These are phyloP conservation scores for Xylariaceae sp. DNA, from an alignment of 2,329 filamentous ascomycete species.

Conservation along the genomic window DNA sequence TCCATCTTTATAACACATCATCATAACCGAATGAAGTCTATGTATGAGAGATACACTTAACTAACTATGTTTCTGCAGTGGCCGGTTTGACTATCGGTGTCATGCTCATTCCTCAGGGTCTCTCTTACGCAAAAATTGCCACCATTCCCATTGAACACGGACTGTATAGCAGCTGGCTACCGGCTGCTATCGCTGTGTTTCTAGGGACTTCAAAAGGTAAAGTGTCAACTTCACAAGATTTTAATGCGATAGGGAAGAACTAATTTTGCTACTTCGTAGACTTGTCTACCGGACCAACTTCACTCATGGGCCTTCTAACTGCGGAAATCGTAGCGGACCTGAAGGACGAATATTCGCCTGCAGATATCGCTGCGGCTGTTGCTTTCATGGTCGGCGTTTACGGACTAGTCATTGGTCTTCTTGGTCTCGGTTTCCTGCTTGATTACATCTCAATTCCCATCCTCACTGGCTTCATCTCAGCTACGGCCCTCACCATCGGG, in stretches of 20 bases:
- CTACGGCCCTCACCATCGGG: conserved; percentile 69
- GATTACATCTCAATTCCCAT: conserved; percentile 72
- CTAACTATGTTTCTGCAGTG: conserved; percentile 41
- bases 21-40: neutral
- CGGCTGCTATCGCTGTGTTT: conserved; percentile 62
- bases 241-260: conserved; percentile 42
- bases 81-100: conserved; percentile 67
- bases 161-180: conserved; percentile 66
- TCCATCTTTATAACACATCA: neutral
- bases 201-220: conserved; percentile 68
- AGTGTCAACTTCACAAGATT: conserved; percentile 11
- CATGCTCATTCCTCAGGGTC: conserved; percentile 65
- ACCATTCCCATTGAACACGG: conserved; percentile 67
- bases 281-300: conserved; percentile 68
- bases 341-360: conserved; percentile 57
- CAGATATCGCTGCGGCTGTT: conserved; percentile 65
- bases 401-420: conserved; percentile 62
- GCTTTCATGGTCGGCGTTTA: conserved; percentile 70
- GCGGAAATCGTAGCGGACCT: conserved; percentile 65
- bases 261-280: conserved; percentile 47
- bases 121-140: conserved; percentile 69
- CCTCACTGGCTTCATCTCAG: conserved; percentile 70
- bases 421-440: conserved; percentile 69
- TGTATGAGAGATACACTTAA: neutral
- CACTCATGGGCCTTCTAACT: conserved; percentile 68